Base-by-base conservation (phyloP, 139 green algal species). In the Chlorella sorokiniana region DNA sequence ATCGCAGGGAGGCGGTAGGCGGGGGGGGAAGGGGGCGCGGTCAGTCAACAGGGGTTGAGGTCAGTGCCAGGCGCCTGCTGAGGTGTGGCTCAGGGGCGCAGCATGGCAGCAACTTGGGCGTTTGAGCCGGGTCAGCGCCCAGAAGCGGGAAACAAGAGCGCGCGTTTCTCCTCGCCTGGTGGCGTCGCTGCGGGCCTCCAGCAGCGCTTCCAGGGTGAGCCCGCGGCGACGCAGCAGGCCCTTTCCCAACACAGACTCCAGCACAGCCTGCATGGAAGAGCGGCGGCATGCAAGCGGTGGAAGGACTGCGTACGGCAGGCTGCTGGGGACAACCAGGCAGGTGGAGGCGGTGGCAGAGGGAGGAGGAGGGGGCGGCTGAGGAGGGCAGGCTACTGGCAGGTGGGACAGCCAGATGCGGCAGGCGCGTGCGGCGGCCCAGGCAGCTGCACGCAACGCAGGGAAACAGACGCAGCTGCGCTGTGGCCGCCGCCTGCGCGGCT, bases 211-310 rank as follows among this genome's bases (percentile, higher is more conserved):
- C 44, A 61, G 44, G 69, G 20, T 63, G 10, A 76, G 10, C 42
- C 29, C 38, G 23, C 41, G 69, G 11, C 31, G 22, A 29, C 69
- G 69, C 44, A 76, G 42, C 27, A 76, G 10, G 29, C 42, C 42
- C 22, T 37, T 35, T 10, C 69, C 69, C 31, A 76, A 31, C 29
- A 76, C 69, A 23, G 69, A 76, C 69, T 76, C 69, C 29, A 76
- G 44, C 42, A 76, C 69, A 44, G 16, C 29, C 69, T 76, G 69
- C 42, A 38, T 10, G 35, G 7, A 10, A n/a, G n/a, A n/a, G n/a
- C n/a, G n/a, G n/a, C n/a, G n/a, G n/a, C n/a, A n/a, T n/a, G n/a
- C n/a, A n/a, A n/a, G n/a, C n/a, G n/a, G n/a, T n/a, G n/a, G n/a
- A n/a, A n/a, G n/a, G n/a, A n/a, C n/a, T n/a, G n/a, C n/a, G n/a